Evolutionary conservation across 2,329 filamentous ascomycete species (phyloP), one percentile per base, ranked within the genome.

Genomic region (Paecilomyces niveus): DNA sequence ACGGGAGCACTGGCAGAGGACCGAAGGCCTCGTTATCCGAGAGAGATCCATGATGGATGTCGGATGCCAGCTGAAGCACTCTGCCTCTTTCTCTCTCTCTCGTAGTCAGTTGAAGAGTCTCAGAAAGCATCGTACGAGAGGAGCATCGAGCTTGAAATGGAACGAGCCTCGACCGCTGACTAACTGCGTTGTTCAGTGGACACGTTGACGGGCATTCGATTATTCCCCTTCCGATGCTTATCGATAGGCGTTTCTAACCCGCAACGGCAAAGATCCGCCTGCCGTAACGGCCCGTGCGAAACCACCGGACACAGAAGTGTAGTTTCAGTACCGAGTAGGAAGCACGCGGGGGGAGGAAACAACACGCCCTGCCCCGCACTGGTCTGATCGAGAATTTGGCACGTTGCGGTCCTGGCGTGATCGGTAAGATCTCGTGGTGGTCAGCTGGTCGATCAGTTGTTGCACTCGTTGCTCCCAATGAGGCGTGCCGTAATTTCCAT

Each of bases 1-100:
- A 54, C 71, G 67, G 24, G 65, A 65, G 57, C 73, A 75, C 61
- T 74, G 72, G 55, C 70, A 68, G 18, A 74, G 61, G n/a, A 75
- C 69, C n/a, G 72, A 70, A 8, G 73, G 72, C 26, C 72, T 67
- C 32, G 69, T 69, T 4, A 75, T 66, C 59, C 62, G 65, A 31
- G 69, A 66, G n/a, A 75, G 62, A 64, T 72, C 71, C 72, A 75
- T 75, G 18, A 39, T 62, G n/a, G 56, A 24, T 1, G 22, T 52
- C 50, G 22, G 21, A 24, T 52, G 21, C 21, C 22, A 26, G 11
- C 5, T 24, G 22, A 29, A 52, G 50, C 50, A 29, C 22, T 22
- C 26, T 26, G 21, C 50, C 35, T 18, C 9, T 29, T 4, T 29
- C 26, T 29, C 26, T 29, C 26, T 29, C 26, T 29, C 26, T 29